Percentiles rank a stretch among this genome's conserved stretches.
phyloP scores from a whole-genome alignment of 768 basidiomycete genomes.

The Boletus subparvulus region DNA sequence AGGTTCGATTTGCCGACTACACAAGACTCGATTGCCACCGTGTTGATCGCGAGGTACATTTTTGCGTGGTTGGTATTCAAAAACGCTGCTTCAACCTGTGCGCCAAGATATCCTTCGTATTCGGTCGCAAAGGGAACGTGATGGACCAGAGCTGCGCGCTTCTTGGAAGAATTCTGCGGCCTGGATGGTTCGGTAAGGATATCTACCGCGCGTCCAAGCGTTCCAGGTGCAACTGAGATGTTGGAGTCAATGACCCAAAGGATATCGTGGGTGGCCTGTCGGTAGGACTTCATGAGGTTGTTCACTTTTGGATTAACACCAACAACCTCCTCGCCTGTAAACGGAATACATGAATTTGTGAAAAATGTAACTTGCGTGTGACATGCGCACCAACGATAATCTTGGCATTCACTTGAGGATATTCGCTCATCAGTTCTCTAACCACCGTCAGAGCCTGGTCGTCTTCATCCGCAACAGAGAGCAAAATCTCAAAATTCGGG shows the following conservation, averaged over 20 bases:
- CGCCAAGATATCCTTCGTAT: slow-evolving; percentile 68
- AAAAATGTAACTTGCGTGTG: neutral
- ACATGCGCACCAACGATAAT: slow-evolving; percentile 68
- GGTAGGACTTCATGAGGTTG: slow-evolving; percentile 86
- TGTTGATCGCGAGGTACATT: slow-evolving; percentile 95
- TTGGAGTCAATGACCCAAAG: slow-evolving; percentile 99
- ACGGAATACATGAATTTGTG: neutral
- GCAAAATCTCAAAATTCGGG: slow-evolving; percentile 85
- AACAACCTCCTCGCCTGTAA: slow-evolving; percentile 72
- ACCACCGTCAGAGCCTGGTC: slow-evolving; percentile 91
- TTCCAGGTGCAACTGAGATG: slow-evolving; percentile 71
- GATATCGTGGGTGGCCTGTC: slow-evolving; percentile 79
- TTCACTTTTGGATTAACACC: slow-evolving; percentile 98
- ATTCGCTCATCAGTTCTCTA: slow-evolving; percentile 70
- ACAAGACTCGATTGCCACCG: slow-evolving; percentile 86
- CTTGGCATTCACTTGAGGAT: slow-evolving; percentile 69
- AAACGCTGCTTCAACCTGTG: slow-evolving; percentile 88
- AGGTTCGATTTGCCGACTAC: slow-evolving; percentile 96
- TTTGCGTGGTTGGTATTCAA: slow-evolving; percentile 97
- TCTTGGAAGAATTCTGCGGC: slow-evolving; percentile 35
- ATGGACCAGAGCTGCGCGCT: slow-evolving; percentile 82
- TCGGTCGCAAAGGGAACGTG: slow-evolving; percentile 90
- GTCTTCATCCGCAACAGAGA: slow-evolving; percentile 83
- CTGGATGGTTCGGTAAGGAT: slow-evolving; percentile 51
- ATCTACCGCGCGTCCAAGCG: slow-evolving; percentile 83